phyloP scores from a whole-genome alignment of 148 eudicot genomes.

The Chenopodium quinoa region DNA sequence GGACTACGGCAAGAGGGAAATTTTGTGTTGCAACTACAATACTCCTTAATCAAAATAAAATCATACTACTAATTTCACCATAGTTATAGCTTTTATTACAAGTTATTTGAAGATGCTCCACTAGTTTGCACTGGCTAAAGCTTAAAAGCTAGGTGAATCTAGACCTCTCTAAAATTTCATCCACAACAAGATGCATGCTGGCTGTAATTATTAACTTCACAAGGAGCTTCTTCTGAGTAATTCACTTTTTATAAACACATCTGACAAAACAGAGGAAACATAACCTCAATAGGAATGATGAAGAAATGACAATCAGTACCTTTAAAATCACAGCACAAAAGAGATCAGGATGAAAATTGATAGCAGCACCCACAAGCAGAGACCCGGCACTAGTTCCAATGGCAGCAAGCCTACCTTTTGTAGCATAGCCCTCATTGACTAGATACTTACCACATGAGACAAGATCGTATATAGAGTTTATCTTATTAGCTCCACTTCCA shows the following conservation, averaged over 20 bases:
- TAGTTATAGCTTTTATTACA: too few species aligned
- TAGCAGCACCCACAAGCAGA: constrained; percentile 81
- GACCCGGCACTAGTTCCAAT: constrained; percentile 85
- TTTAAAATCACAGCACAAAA: constrained; percentile 81
- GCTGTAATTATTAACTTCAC: neutral
- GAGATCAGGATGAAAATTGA: constrained; percentile 63
- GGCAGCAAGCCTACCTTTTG: constrained; percentile 62
- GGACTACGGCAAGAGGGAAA: too few species aligned
- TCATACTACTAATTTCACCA: neutral
- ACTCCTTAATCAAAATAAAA: too few species aligned
- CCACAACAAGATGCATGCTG: neutral
- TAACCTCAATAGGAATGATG: neutral
- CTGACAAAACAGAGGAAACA: neutral
- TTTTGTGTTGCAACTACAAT: too few species aligned
- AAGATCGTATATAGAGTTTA: constrained; percentile 79
- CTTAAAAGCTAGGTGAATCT: neutral
- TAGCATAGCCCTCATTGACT: constrained; percentile 63
- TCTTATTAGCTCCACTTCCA: constrained; percentile 75
- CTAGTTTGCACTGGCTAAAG: neutral
- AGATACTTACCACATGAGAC: constrained; percentile 73
- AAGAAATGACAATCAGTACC: constrained; percentile 32
- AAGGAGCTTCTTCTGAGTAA: neutral
- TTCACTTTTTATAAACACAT: neutral
- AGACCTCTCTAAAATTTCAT: neutral
- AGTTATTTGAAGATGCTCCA: neutral